phyloP scores from a whole-genome alignment of 495 filamentous ascomycete genomes.

The Daldinia grandis region DNA sequence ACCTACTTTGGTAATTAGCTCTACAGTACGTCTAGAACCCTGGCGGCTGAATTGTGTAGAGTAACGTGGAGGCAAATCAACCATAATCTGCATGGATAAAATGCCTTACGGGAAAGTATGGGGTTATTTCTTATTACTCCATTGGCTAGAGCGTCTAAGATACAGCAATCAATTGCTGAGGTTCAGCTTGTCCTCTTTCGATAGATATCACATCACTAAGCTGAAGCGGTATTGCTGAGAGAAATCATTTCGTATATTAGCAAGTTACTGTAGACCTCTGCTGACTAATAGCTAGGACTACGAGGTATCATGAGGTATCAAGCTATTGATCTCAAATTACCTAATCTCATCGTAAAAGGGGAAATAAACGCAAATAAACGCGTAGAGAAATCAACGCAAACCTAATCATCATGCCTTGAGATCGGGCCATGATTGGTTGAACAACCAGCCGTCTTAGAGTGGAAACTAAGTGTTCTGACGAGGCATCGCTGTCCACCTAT shows the following conservation, averaged over 20 bases:
- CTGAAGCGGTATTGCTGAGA: not conserved
- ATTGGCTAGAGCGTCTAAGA: conserved; percentile 17
- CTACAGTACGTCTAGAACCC: conserved; percentile 6
- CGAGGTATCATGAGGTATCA: not conserved
- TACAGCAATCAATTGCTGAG: not conserved
- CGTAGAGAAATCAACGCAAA: not conserved
- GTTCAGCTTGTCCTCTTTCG: not conserved
- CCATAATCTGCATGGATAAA: conserved; percentile 30
- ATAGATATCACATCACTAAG: not conserved
- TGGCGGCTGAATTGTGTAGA: conserved; percentile 38
- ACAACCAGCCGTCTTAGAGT: not conserved
- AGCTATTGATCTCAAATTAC: not conserved
- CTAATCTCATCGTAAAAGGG: not conserved
- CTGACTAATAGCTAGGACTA: not conserved
- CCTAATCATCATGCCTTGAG: not conserved
- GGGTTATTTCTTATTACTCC: conserved; percentile 5
- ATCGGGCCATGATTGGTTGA: not conserved
- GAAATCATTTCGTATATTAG: not conserved
- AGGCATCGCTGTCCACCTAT: not conserved
- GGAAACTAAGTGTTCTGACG: not conserved
- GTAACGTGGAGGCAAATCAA: conserved; percentile 15
- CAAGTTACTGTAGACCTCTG: not conserved
- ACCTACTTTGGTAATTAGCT: conserved; percentile 34
- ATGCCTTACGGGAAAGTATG: conserved; percentile 6
- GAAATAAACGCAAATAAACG: not conserved